These are phyloP conservation scores for Cicer cuneatum DNA, from an alignment of 306 rosid genomes.

Conservation along the genomic window DNA sequence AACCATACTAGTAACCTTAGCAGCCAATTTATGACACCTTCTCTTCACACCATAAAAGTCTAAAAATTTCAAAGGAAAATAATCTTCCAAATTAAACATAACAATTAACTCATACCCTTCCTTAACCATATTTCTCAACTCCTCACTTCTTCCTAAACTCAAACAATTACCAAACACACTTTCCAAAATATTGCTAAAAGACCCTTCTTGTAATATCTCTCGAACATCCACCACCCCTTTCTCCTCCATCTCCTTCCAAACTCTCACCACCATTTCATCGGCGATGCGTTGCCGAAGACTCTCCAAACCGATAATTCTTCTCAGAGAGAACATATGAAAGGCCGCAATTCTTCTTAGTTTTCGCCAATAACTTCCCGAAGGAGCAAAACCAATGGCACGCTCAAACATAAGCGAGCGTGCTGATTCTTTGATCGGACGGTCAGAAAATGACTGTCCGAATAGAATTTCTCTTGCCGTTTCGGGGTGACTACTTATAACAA, in stretches of 20 bases:
- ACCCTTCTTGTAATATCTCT: constrained; percentile 65
- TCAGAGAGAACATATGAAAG: constrained; percentile 74
- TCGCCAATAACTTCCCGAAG: constrained; percentile 75
- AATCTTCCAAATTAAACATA: constrained; percentile 71
- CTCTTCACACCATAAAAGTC: constrained; percentile 87
- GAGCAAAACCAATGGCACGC: constrained; percentile 94
- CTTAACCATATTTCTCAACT: constrained; percentile 59
- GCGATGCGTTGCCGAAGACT: constrained; percentile 53
- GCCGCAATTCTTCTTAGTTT: constrained; percentile 71
- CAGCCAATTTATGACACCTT: constrained; percentile 67
- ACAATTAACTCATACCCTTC: constrained; percentile 81
- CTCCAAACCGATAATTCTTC: constrained; percentile 63
- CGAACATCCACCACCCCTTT: constrained; percentile 63
- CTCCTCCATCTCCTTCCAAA: constrained; percentile 50
- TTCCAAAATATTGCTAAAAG: constrained; percentile 68
- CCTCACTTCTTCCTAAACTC: constrained; percentile 36
- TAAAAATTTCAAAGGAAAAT: constrained; percentile 66
- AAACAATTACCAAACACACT: constrained; percentile 70
- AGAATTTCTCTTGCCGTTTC: constrained; percentile 83
- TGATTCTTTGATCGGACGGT: constrained; percentile 80
- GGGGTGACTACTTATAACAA: constrained; percentile 80
- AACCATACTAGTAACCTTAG: constrained; percentile 57
- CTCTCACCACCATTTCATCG: constrained; percentile 53
- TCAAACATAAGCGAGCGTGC: constrained; percentile 81
- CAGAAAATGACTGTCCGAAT: constrained; percentile 62